Conservation (phyloP, 768 basidiomycete genomes). For the Kwoniella europaea region DNA sequence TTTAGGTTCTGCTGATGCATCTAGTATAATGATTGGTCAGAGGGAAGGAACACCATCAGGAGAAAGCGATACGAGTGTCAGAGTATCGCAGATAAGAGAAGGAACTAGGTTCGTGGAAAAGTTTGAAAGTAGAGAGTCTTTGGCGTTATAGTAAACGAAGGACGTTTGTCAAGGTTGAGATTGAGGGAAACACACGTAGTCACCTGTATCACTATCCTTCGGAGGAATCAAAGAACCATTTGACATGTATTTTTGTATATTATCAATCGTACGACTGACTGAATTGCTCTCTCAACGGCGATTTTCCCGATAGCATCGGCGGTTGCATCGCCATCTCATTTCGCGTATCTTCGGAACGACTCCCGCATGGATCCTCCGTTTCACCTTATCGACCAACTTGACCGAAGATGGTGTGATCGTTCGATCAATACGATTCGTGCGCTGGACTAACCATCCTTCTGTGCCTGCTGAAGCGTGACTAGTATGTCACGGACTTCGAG, state of each 20-base stretch:
- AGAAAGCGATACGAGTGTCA: conserved; percentile 10
- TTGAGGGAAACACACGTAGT: too few species aligned
- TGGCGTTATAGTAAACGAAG: neutral
- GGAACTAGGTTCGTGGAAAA: conserved; percentile 25
- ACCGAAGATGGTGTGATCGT: neutral
- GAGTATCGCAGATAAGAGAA: conserved; percentile 21
- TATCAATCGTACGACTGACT: neutral
- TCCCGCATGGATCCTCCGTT: neutral
- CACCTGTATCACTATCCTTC: neutral
- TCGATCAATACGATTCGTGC: neutral
- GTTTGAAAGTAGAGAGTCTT: conserved; percentile 25
- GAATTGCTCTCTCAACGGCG: neutral
- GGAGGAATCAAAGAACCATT: neutral
- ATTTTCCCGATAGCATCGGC: neutral
- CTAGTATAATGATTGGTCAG: neutral
- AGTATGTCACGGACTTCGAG: neutral
- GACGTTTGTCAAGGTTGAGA: neutral
- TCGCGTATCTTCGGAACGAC: neutral
- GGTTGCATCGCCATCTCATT: too few species aligned
- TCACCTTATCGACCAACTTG: neutral
- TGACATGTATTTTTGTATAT: neutral
- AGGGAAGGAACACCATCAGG: neutral
- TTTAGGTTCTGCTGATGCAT: neutral
- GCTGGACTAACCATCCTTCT: neutral
- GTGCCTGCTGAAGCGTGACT: neutral